Conservation (phyloP, 495 filamentous ascomycete species). For the Emericellopsis terricola region DNA sequence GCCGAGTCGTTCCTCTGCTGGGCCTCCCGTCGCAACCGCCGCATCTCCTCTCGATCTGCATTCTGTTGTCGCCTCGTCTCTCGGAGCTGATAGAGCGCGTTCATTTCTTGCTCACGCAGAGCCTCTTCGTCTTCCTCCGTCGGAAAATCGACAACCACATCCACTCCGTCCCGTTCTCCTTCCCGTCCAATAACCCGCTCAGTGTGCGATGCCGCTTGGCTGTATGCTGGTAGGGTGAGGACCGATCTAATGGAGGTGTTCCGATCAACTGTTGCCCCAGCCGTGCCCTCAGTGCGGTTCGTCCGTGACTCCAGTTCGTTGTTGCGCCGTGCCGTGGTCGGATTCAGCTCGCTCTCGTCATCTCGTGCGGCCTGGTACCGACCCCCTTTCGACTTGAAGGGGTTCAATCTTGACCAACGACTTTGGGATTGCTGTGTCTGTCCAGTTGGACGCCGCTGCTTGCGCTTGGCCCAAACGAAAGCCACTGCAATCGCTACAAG, state of each 20-base stretch:
- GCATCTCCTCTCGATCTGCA: conserved; percentile 57
- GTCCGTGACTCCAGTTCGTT: too few relatives aligned
- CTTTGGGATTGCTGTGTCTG: too few relatives aligned
- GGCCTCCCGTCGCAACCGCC: conserved; percentile 46
- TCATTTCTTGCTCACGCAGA: conserved; percentile 84
- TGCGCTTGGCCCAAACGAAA: too few relatives aligned
- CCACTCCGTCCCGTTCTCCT: conserved; percentile 82
- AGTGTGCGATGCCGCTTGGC: conserved; percentile 41
- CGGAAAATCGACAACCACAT: conserved; percentile 61
- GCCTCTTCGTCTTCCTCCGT: conserved; percentile 42
- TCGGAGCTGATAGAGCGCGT: conserved; percentile 77
- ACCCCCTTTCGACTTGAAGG: neutral
- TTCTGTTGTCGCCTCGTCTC: conserved; percentile 56
- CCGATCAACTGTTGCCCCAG: conserved; percentile 42
- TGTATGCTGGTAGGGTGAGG: conserved; percentile 79
- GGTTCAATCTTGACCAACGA: too few relatives aligned
- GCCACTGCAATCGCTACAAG: too few relatives aligned
- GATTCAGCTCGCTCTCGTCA: neutral
- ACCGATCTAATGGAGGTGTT: conserved; percentile 78
- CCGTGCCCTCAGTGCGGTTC: conserved; percentile 1
- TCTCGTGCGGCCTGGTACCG: neutral
- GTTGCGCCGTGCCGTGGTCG: too few relatives aligned
- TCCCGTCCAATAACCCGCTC: conserved; percentile 83
- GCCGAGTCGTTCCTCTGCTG: conserved; percentile 46
- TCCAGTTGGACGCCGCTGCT: too few relatives aligned